Evolutionary conservation across 176 grass and related monocot genomes (phyloP).

Genomic region (Dactylis glomerata): DNA sequence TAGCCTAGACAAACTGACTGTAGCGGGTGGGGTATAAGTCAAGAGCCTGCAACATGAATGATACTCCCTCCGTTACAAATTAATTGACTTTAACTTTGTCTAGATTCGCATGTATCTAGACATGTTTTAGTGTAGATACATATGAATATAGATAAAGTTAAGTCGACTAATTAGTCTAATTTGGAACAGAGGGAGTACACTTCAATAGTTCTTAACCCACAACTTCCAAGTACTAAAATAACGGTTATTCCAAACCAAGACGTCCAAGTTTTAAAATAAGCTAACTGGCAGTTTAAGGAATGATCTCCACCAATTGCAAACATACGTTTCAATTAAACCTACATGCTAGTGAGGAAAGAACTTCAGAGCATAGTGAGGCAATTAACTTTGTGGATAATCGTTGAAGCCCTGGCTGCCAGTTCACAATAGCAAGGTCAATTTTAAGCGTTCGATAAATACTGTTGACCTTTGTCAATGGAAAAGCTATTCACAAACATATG

Average conservation of each 20-base stretch:
- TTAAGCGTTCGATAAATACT: background rate
- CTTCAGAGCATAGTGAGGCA: background rate
- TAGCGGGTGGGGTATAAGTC: background rate
- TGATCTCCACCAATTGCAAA: background rate
- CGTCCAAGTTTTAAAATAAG: background rate
- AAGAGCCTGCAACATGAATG: background rate
- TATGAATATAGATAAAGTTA: too few species aligned
- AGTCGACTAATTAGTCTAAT: too few species aligned
- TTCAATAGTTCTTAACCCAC: background rate
- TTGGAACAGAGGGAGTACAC: too few species aligned
- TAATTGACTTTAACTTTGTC: too few species aligned
- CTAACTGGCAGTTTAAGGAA: background rate
- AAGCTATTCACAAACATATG: background rate
- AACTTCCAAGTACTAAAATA: background rate
- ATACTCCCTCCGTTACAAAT: too few species aligned
- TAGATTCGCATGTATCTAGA: too few species aligned
- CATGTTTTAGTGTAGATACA: too few species aligned
- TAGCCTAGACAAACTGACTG: background rate
- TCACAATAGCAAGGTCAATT: constrained; percentile 9
- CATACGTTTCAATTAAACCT: background rate
- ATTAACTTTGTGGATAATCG: background rate
- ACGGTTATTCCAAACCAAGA: background rate
- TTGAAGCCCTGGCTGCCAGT: background rate
- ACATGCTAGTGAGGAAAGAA: background rate
- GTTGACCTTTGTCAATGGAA: background rate